phyloP scores from a whole-genome alignment of 495 filamentous ascomycete genomes.

The Amphirosellinia nigrospora region DNA sequence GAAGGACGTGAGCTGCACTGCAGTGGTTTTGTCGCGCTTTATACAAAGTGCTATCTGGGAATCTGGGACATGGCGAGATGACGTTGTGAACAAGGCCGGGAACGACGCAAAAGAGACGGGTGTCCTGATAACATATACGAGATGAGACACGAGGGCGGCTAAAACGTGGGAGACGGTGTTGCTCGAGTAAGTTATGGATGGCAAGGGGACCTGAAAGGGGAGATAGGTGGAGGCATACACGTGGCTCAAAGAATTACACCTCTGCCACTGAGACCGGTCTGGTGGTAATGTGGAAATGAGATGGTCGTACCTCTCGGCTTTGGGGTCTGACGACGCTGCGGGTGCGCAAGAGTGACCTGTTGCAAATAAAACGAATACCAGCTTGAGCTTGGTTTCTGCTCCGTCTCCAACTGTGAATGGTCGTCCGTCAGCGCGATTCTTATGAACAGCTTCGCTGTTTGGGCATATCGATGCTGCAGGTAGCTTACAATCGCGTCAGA shows the following conservation, averaged over 20 bases:
- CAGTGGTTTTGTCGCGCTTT: not conserved
- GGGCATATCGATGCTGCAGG: not conserved
- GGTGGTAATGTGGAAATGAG: constrained; percentile 27
- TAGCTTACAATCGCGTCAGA: constrained; percentile 2
- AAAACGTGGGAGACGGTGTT: not conserved
- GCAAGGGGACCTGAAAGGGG: not conserved
- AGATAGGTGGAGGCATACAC: constrained; percentile 6
- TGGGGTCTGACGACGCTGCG: constrained; percentile 9
- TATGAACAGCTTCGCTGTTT: not conserved
- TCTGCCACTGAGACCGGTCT: constrained; percentile 21
- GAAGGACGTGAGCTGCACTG: not conserved
- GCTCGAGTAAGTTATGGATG: constrained; percentile 15
- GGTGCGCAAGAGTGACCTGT: constrained; percentile 4
- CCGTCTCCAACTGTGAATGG: not conserved
- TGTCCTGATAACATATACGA: constrained; percentile 11
- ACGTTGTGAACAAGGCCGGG: not conserved
- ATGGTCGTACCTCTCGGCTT: constrained; percentile 27
- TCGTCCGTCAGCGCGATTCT: not conserved
- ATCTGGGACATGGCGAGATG: not conserved
- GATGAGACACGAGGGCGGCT: constrained; percentile 2
- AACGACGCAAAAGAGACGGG: not conserved
- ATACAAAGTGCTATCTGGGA: not conserved
- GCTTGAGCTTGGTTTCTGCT: not conserved
- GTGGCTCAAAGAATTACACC: constrained; percentile 20
- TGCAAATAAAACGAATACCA: constrained; percentile 18